phyloP scores from a whole-genome alignment of 2,329 filamentous ascomycete genomes.

The Penicillium janthinellum region DNA sequence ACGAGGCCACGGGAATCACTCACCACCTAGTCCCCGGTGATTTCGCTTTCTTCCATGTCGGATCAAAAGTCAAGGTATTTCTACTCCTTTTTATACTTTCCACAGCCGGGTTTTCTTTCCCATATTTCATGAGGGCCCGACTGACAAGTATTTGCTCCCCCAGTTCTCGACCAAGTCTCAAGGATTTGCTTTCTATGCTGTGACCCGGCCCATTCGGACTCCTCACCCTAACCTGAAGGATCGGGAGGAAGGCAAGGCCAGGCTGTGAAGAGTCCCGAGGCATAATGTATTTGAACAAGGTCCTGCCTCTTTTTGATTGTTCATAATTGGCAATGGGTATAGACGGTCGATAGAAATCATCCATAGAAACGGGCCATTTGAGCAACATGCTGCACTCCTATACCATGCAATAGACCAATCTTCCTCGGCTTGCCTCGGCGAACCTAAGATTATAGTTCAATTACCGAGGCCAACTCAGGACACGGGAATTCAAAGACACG shows the following conservation, averaged over 20 bases:
- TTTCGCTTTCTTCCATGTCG: constrained; percentile 23
- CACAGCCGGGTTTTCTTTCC: background rate
- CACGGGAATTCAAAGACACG: no score
- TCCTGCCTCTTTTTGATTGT: no score
- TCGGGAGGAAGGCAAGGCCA: constrained; percentile 21
- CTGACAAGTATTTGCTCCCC: constrained; percentile 2
- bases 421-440: no score
- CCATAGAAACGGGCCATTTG: no score
- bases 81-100: background rate
- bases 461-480: no score
- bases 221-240: constrained; percentile 24
- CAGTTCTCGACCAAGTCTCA: constrained; percentile 27
- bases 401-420: no score
- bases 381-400: no score
- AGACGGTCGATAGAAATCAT: background rate
- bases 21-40: constrained; percentile 21
- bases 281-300: no score
- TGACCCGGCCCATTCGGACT: constrained; percentile 22
- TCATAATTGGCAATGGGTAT: background rate
- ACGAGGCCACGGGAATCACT: constrained; percentile 21
- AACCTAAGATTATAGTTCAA: no score
- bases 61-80: constrained; percentile 26
- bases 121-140: background rate
- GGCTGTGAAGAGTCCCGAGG: background rate
- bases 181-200: constrained; percentile 26